phyloP scores from a whole-genome alignment of 306 rosid species.

The Arachis stenosperma region DNA sequence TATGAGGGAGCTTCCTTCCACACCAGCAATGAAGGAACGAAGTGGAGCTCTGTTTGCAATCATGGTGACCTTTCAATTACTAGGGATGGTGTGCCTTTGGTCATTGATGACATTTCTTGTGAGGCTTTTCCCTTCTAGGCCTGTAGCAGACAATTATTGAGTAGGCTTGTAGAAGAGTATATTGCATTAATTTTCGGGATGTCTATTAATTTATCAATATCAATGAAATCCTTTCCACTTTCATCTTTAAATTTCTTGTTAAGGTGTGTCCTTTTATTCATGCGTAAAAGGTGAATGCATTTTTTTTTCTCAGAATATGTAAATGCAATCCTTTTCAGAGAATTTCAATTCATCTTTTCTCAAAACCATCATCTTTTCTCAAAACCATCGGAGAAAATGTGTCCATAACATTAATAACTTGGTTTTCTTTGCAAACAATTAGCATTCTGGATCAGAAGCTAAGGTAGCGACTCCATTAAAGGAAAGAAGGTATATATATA shows the following conservation, averaged over 20 bases:
- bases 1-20: constrained; percentile 56
- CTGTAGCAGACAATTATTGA: constrained; percentile 86
- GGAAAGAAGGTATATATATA: too few relatives aligned
- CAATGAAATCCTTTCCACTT: constrained; percentile 28
- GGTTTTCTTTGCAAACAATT: constrained; percentile 10
- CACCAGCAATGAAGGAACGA: constrained; percentile 64
- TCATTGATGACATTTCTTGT: constrained; percentile 79
- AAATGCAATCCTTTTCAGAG: constrained; percentile 7
- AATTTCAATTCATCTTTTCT: background rate
- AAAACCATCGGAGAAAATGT: background rate
- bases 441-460: background rate
- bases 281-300: constrained; percentile 9
- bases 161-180: constrained; percentile 25
- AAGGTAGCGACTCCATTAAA: background rate
- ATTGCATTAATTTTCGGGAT: constrained; percentile 31
- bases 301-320: background rate
- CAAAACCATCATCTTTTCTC: background rate
- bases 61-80: constrained; percentile 60
- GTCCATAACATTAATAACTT: constrained; percentile 1
- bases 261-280: background rate
- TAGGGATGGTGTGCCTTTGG: constrained; percentile 82
- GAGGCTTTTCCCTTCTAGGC: constrained; percentile 95
- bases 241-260: background rate
- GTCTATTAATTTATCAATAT: constrained; percentile 25
- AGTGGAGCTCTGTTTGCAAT: constrained; percentile 62